A percentile compares a stretch with the other conserved stretches of the same genome.
Conservation (phyloP, 495 filamentous ascomycete genomes). For the Choiromyces venosus region DNA sequence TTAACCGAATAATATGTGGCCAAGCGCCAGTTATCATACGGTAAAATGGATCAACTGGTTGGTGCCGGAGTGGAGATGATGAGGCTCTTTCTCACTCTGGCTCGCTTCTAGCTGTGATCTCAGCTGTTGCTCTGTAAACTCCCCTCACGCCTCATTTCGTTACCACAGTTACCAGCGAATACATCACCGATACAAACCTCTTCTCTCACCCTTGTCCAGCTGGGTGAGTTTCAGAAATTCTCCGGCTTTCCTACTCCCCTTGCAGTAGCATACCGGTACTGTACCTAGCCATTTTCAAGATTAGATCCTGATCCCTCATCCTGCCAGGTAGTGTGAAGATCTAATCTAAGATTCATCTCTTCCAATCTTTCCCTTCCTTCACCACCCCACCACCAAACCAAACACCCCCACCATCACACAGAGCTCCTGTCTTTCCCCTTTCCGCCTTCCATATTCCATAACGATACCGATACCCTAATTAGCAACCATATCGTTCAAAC, state of each 20-base stretch:
- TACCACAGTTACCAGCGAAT: slow-evolving; percentile 1
- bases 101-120: slow-evolving; percentile 1
- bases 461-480: slow-evolving; percentile 13
- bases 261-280: too few species aligned
- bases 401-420: slow-evolving; percentile 12
- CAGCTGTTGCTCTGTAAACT: not conserved
- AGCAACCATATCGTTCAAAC: slow-evolving; percentile 31
- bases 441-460: slow-evolving; percentile 5
- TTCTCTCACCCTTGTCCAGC: not conserved
- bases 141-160: slow-evolving; percentile 1
- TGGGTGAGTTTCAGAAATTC: not conserved
- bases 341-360: slow-evolving; percentile 4
- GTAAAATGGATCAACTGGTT: not conserved
- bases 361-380: slow-evolving; percentile 13
- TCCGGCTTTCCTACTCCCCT: not conserved
- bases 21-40: not conserved
- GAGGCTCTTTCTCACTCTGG: not conserved
- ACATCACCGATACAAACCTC: not conserved
- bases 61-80: not conserved
- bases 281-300: not conserved
- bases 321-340: not conserved
- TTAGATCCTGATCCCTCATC: not conserved
- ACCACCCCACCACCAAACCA: slow-evolving; percentile 20
- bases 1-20: not conserved
- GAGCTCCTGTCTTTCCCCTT: slow-evolving; percentile 6